Evolutionary conservation across 768 basidiomycete genomes (phyloP).

Genomic region (Termitomyces sp.): DNA sequence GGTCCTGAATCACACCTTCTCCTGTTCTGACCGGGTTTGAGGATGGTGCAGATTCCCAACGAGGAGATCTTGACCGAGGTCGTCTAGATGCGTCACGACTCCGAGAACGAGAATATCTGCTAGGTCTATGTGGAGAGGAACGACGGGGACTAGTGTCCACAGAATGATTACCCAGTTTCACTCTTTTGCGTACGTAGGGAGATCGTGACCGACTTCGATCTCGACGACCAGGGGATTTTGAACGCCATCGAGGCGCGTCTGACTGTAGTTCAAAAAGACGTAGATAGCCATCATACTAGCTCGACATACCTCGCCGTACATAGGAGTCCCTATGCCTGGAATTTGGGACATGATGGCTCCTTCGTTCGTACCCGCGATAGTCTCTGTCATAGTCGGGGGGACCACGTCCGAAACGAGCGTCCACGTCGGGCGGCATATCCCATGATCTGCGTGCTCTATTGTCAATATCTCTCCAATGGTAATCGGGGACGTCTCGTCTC

Average conservation of each 20-base stretch:
- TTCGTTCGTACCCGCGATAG: slow-evolving; percentile 17
- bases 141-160: slow-evolving; percentile 18
- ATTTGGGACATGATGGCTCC: slow-evolving; percentile 4
- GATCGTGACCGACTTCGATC: slow-evolving; percentile 21
- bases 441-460: slow-evolving; percentile 7
- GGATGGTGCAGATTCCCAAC: not conserved
- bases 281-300: not conserved
- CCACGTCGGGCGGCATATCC: slow-evolving; percentile 12
- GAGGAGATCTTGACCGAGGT: slow-evolving; percentile 9
- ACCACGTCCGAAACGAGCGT: slow-evolving; percentile 4
- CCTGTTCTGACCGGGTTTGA: not conserved
- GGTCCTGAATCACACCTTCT: not conserved
- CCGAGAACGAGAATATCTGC: slow-evolving; percentile 8
- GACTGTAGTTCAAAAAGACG: not conserved
- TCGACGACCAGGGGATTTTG: slow-evolving; percentile 18
- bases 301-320: slow-evolving; percentile 11
- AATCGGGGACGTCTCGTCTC: slow-evolving; percentile 16
- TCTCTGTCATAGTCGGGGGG: slow-evolving; percentile 14
- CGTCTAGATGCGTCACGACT: slow-evolving; percentile 7
- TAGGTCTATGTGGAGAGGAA: slow-evolving; percentile 11
- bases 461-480: slow-evolving; percentile 3
- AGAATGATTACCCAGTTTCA: slow-evolving; percentile 24
- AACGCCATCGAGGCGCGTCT: slow-evolving; percentile 11
- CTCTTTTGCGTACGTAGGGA: slow-evolving; percentile 12
- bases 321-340: slow-evolving; percentile 18